phyloP scores from a whole-genome alignment of 1,284 basidiomycete species.

The Moesziomyces sp. region DNA sequence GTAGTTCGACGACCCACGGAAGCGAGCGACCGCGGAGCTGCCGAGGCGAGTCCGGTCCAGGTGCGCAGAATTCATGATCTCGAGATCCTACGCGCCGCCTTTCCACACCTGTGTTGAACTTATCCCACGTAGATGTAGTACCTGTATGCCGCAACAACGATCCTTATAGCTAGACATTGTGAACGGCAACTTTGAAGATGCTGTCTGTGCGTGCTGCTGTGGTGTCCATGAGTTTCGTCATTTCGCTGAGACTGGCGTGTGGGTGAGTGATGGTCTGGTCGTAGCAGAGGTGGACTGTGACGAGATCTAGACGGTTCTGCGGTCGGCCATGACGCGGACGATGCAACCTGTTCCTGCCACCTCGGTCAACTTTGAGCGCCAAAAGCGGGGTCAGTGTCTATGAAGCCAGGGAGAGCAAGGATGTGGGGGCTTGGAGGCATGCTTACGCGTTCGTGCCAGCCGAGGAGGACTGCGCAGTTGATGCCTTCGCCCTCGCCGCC shows the following conservation, averaged over 20 bases:
- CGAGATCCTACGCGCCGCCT: constrained; percentile 15
- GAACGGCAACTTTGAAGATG: background rate
- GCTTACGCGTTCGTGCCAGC: constrained; percentile 93
- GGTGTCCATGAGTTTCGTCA: background rate
- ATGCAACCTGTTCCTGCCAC: constrained; percentile 95
- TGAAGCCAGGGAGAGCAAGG: background rate
- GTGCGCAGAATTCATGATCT: constrained; percentile 26
- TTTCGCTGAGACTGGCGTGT: background rate
- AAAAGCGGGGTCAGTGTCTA: background rate
- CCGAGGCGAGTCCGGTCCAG: constrained; percentile 1
- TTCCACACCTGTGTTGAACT: constrained; percentile 33
- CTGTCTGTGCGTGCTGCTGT: background rate
- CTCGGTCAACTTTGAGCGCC: constrained; percentile 81
- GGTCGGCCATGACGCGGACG: constrained; percentile 95
- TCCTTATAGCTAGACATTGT: background rate
- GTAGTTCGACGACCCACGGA: constrained; percentile 29
- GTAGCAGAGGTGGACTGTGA: background rate
- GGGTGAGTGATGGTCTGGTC: background rate
- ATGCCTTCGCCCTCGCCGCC: constrained; percentile 37
- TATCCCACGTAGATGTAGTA: background rate
- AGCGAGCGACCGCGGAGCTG: background rate
- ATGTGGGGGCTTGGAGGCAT: background rate
- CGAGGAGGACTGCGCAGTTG: constrained; percentile 80
- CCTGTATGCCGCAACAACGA: background rate
- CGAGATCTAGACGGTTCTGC: constrained; percentile 30